Evolutionary conservation across 108 stramenopile species (phyloP).

Genomic region (Chaetoceros tenuissimus): DNA sequence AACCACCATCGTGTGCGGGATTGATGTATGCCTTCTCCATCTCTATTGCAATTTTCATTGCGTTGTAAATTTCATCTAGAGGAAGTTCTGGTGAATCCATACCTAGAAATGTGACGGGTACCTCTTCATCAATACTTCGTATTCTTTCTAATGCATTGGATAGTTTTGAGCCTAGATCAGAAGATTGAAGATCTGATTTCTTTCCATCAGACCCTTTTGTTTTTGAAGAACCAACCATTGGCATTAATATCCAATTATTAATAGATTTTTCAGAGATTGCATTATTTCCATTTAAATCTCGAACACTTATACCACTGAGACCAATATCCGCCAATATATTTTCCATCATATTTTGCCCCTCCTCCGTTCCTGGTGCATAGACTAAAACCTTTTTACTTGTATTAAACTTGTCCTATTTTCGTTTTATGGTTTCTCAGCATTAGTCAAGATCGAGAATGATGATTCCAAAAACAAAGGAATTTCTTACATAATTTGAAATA

Average conservation of each 20-base stretch:
- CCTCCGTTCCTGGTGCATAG: constrained; percentile 50
- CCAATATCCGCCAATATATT: constrained; percentile 24
- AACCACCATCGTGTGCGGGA: constrained; percentile 81
- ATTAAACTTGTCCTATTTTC: too few species aligned
- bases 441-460: neutral
- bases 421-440: neutral
- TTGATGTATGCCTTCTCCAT: constrained; percentile 43
- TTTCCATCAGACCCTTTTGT: neutral
- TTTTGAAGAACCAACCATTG: constrained; percentile 22
- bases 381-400: constrained; percentile 30
- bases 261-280: neutral
- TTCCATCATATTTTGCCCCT: constrained; percentile 26
- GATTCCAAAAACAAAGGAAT: neutral
- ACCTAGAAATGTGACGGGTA: constrained; percentile 65
- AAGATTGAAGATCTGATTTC: constrained; percentile 30
- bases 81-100: constrained; percentile 81
- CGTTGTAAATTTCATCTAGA: constrained; percentile 55
- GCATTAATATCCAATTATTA: constrained; percentile 28
- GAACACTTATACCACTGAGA: constrained; percentile 6
- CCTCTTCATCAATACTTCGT: constrained; percentile 17
- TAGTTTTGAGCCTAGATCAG: constrained; percentile 54
- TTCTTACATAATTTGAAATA: constrained; percentile 23
- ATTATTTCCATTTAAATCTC: neutral
- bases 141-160: constrained; percentile 44
- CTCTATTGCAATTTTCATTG: constrained; percentile 14